phyloP scores from a whole-genome alignment of 2,329 filamentous ascomycete genomes.

The Colletotrichum sp. region DNA sequence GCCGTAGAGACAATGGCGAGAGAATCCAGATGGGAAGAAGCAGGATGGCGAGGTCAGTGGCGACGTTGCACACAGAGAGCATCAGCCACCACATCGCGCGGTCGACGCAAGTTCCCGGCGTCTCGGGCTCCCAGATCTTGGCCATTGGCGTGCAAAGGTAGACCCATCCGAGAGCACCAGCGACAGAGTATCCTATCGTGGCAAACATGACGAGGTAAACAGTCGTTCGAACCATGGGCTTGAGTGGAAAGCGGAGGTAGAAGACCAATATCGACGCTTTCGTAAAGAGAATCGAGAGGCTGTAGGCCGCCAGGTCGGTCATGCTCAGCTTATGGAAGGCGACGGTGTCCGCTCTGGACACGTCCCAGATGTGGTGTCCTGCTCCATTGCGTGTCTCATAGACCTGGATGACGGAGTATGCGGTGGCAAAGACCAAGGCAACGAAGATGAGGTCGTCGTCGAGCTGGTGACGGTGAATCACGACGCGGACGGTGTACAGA shows the following conservation, averaged over 20 bases:
- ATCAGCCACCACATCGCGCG: slow-evolving; percentile 18
- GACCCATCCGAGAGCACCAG: neutral
- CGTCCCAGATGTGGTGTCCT: slow-evolving; percentile 13
- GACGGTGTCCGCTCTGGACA: neutral
- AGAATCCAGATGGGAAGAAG: slow-evolving; percentile 21
- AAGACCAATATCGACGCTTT: slow-evolving; percentile 25
- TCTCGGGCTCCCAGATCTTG: slow-evolving; percentile 4
- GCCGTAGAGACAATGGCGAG: neutral
- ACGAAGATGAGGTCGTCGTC: slow-evolving; percentile 17
- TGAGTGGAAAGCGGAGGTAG: slow-evolving; percentile 23
- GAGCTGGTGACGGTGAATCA: slow-evolving; percentile 9
- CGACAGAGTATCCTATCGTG: slow-evolving; percentile 4
- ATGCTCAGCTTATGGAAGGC: slow-evolving; percentile 17
- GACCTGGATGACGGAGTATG: slow-evolving; percentile 10
- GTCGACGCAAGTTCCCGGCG: slow-evolving; percentile 14
- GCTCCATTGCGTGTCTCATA: slow-evolving; percentile 13
- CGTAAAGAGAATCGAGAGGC: slow-evolving; percentile 23
- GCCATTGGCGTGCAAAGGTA: slow-evolving; percentile 18
- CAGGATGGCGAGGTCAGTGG: slow-evolving; percentile 22
- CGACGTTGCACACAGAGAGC: slow-evolving; percentile 16
- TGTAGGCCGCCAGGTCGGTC: slow-evolving; percentile 21
- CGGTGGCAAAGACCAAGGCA: slow-evolving; percentile 2
- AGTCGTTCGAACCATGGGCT: neutral
- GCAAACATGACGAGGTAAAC: slow-evolving; percentile 18
- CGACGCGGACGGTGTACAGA: slow-evolving; percentile 8